Evolutionary conservation across 176 grass and related monocot genomes (phyloP).

Genomic region (Dendrocalamus sinicus): DNA sequence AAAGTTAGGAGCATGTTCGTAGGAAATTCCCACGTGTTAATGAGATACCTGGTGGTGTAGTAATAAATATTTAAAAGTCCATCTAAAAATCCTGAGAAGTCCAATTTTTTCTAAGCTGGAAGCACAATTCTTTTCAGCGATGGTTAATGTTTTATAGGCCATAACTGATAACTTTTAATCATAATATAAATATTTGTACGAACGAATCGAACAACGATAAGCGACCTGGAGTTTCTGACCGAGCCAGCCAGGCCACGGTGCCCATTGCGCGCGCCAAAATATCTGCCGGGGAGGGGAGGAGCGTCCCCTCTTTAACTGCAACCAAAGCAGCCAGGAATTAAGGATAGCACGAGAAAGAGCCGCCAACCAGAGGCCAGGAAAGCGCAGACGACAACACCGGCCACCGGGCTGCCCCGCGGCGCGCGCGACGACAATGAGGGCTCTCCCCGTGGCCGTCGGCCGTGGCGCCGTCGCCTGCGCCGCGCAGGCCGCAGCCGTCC

Average conservation of each 20-base stretch:
- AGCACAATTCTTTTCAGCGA: background rate
- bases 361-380: constrained; percentile 9
- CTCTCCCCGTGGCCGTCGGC: constrained; percentile 27
- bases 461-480: constrained; percentile 35
- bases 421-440: constrained; percentile 6
- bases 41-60: too few species aligned
- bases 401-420: background rate
- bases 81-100: too few species aligned
- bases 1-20: too few species aligned
- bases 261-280: background rate
- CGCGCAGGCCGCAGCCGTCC: constrained; percentile 28
- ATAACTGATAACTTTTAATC: too few species aligned
- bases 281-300: background rate
- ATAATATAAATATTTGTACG: too few species aligned
- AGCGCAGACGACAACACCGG: background rate
- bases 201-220: too few species aligned
- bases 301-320: background rate
- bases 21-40: too few species aligned
- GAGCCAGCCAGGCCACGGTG: background rate
- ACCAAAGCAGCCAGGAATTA: background rate
- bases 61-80: too few species aligned
- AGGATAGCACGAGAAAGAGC: constrained; percentile 45
- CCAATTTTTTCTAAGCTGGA: background rate
- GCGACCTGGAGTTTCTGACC: background rate
- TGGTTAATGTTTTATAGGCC: too few species aligned